A percentile compares a stretch with the other conserved stretches of the same genome.
These are phyloP conservation scores for Gloeostereum incarnatum DNA, from an alignment of 768 basidiomycete genomes.

Conservation along the genomic window DNA sequence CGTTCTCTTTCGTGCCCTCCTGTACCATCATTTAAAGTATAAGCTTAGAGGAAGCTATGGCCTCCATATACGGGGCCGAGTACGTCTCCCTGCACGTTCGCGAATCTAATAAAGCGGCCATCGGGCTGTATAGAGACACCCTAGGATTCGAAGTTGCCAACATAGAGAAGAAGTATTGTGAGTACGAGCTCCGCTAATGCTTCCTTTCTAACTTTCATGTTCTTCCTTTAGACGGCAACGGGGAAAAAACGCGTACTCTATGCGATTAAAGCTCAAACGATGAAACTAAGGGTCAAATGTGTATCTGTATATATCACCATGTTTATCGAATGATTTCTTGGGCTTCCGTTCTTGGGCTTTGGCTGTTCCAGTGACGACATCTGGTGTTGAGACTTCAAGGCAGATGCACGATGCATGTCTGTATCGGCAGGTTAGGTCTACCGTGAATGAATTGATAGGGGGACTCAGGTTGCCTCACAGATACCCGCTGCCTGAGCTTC, in stretches of 20 bases:
- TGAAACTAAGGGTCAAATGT: too few relatives aligned
- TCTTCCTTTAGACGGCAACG: constrained; percentile 60
- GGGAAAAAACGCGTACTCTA: constrained; percentile 83
- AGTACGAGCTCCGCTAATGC: constrained; percentile 19
- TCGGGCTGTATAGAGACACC: constrained; percentile 80
- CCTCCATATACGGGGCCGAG: constrained; percentile 71
- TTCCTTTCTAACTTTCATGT: constrained; percentile 7
- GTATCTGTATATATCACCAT: too few relatives aligned
- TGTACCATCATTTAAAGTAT: not conserved
- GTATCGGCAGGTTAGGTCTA: too few relatives aligned
- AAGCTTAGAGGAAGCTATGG: constrained; percentile 80
- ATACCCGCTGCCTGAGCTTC: too few relatives aligned
- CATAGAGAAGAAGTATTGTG: constrained; percentile 88
- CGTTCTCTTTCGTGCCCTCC: constrained; percentile 18
- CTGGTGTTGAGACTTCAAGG: too few relatives aligned
- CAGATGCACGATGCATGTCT: too few relatives aligned
- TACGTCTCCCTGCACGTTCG: constrained; percentile 89
- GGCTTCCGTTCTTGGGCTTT: too few relatives aligned
- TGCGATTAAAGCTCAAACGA: too few relatives aligned
- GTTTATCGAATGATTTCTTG: too few relatives aligned
- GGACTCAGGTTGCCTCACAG: too few relatives aligned
- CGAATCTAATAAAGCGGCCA: constrained; percentile 90
- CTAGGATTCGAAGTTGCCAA: constrained; percentile 83
- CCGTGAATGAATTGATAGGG: too few relatives aligned
- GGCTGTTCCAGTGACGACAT: too few relatives aligned